Evolutionary conservation across 2,329 filamentous ascomycete genomes (phyloP).

Genomic region (Ceratocystis alfenasii): DNA sequence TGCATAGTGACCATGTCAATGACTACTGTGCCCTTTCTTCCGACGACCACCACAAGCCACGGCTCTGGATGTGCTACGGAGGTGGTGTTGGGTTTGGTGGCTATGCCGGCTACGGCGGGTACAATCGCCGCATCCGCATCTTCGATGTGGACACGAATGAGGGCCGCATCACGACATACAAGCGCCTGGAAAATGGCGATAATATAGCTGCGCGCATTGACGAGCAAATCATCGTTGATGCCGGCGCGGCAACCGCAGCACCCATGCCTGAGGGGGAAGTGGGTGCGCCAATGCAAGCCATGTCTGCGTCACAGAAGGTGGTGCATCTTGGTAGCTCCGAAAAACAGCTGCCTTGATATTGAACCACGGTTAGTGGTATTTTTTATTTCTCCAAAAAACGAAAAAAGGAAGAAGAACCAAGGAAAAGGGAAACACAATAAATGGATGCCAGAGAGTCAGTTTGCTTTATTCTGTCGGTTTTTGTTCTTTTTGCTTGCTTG

Average conservation of each 20-base stretch:
- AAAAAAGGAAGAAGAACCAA: background rate
- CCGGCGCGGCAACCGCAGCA: slow-evolving; percentile 36
- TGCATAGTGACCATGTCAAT: slow-evolving; percentile 72
- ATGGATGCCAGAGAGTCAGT: too few species aligned
- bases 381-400: background rate
- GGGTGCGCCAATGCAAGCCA: slow-evolving; percentile 20
- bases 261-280: slow-evolving; percentile 19
- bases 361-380: background rate
- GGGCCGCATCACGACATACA: slow-evolving; percentile 82
- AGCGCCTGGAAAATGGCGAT: slow-evolving; percentile 63
- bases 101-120: slow-evolving; percentile 83
- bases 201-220: slow-evolving; percentile 41
- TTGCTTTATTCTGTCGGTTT: too few species aligned
- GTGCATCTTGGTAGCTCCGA: slow-evolving; percentile 20
- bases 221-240: slow-evolving; percentile 55
- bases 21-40: slow-evolving; percentile 76
- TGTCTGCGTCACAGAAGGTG: slow-evolving; percentile 18
- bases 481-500: background rate
- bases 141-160: slow-evolving; percentile 92
- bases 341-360: slow-evolving; percentile 16
- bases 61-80: slow-evolving; percentile 96
- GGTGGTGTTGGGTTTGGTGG: slow-evolving; percentile 87
- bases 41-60: slow-evolving; percentile 42
- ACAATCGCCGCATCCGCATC: slow-evolving; percentile 69
- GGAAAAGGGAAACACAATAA: too few species aligned